Evolutionary conservation across 2,329 filamentous ascomycete genomes (phyloP), one percentile per base, ranked within the genome.

Genomic region (Ophiostoma tasmaniense): DNA sequence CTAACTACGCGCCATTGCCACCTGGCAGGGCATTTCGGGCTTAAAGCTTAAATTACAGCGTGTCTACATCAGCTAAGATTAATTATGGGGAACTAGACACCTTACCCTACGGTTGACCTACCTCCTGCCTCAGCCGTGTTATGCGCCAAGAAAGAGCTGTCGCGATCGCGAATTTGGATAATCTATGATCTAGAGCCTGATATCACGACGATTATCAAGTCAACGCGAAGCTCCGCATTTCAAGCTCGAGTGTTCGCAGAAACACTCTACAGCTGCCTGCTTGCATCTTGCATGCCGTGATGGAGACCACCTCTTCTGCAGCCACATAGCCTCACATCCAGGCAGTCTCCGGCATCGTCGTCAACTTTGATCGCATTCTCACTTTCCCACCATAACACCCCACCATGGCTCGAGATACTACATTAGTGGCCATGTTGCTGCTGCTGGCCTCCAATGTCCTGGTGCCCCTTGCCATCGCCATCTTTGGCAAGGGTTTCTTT

Each of bases 401-500:
- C n/a, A 30, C 59, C 59, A 64, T 37, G 61, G 61, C 61, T 7
- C 61, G 30, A 30, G 42, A 28, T 20, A 13, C 30, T 35, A 11
- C 66, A 28, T 50, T 71, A n/a, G 10, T 55, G 68, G 70, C 76
- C 70, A 78, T 76, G 70, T 68, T 81, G 67, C 76, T 85, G 71
- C 85, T 93, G 71, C 76, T 85, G 67, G 79, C 87, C 72, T 89
- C 92, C 75, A 97, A 97, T 78, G 69, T 93, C 39, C 79, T 97
- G 71, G 87, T 97, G 62, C 90, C 91, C 2, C 76, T 90, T 68
- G 89, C 92, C 64, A 87, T 93, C 72, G 74, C 90, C 68, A 79
- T 90, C 72, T 98, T 98, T 78, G 93, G 91, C 33, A 87, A 88
- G 39, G 94, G 95, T 17, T 99, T 99, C 84, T 99, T 99, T 76